Percentiles rank a stretch among this genome's conserved stretches.
Conservation (phyloP, 129 eudicot genomes). For the Lactuca sativa region DNA sequence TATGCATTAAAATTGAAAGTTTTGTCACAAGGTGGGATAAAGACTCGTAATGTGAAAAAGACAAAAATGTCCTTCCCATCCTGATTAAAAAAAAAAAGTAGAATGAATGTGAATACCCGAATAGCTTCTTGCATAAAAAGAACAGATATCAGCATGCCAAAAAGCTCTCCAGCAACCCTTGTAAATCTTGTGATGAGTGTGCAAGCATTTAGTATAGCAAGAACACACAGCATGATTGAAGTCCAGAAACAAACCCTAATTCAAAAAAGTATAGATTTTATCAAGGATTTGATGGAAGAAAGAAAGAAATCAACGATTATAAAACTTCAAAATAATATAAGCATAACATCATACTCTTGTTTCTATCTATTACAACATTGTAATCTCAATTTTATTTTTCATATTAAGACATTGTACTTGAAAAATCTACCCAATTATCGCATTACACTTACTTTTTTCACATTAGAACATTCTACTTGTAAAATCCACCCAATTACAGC, state of each 20-base stretch:
- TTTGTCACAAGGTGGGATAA: background rate
- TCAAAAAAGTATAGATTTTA: conserved; percentile 5
- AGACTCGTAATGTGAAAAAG: background rate
- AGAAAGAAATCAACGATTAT: background rate
- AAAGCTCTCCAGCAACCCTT: conserved; percentile 92
- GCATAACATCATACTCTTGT: no score
- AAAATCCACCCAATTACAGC: no score
- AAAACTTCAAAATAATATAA: background rate
- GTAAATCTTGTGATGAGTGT: conserved; percentile 76
- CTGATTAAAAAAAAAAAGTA: background rate
- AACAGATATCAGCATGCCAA: conserved; percentile 90
- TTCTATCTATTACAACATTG: no score
- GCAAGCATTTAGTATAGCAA: conserved; percentile 86
- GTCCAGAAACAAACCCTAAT: conserved; percentile 97
- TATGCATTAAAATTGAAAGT: no score
- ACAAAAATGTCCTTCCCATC: background rate
- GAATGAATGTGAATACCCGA: conserved; percentile 39
- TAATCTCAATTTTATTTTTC: no score
- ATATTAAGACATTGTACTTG: no score
- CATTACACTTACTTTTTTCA: no score
- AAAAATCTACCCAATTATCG: no score
- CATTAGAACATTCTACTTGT: no score
- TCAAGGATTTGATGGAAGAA: background rate
- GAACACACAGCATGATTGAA: conserved; percentile 62
- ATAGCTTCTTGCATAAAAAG: conserved; percentile 92